Conservation (phyloP, 1,284 basidiomycete genomes). For the Tilletia horrida region DNA sequence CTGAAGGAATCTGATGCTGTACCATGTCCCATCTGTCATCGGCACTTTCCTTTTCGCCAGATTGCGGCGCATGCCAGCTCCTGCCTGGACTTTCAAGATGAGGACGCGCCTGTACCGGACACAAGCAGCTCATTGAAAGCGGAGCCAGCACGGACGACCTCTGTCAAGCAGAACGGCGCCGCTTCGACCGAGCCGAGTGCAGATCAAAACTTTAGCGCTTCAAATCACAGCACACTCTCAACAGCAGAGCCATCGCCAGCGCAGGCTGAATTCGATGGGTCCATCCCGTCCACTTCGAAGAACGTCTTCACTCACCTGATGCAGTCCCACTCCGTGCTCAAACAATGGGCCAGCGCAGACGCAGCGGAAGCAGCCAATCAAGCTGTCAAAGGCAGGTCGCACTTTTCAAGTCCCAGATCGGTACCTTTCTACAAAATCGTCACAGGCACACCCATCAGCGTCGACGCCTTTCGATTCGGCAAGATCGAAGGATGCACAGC, state of each 20-base stretch:
- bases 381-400: conserved; percentile 10
- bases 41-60: conserved; percentile 28
- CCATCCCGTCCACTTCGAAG: not conserved
- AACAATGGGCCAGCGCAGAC: conserved; percentile 40
- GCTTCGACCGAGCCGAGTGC: too few species aligned
- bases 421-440: conserved; percentile 60
- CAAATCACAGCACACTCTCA: too few species aligned
- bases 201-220: too few species aligned
- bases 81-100: conserved; percentile 26
- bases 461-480: conserved; percentile 92
- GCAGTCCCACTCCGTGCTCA: conserved; percentile 41
- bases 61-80: conserved; percentile 36
- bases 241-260: too few species aligned
- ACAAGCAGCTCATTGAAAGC: too few species aligned
- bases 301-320: conserved; percentile 41
- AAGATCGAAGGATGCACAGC: conserved; percentile 80
- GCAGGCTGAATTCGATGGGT: not conserved
- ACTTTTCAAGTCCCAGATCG: not conserved
- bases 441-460: conserved; percentile 93
- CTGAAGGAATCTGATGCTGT: conserved; percentile 6
- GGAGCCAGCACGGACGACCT: too few species aligned
- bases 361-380: not conserved
- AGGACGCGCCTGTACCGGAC: conserved; percentile 11
- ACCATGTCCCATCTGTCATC: conserved; percentile 32
- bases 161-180: too few species aligned